Conservation (phyloP, 768 basidiomycete species). For the Pluteus cervinus region DNA sequence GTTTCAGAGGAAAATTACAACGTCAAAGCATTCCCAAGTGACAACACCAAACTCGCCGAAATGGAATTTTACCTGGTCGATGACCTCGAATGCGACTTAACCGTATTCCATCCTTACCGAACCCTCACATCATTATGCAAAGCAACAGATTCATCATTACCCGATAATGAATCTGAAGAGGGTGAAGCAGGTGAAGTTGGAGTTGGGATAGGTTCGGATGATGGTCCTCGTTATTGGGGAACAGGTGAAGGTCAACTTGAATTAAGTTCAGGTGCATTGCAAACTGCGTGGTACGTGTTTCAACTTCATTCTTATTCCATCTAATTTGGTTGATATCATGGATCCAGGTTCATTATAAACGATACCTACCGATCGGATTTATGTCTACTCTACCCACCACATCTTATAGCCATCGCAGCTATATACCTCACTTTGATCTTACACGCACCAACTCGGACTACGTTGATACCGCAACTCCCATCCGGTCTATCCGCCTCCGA, state of each 20-base stretch:
- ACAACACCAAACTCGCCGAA: constrained; percentile 90
- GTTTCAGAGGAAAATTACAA: constrained; percentile 59
- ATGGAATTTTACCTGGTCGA: constrained; percentile 99
- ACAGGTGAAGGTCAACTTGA: constrained; percentile 75
- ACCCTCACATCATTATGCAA: constrained; percentile 76
- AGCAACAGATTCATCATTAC: constrained; percentile 39
- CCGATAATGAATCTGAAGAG: constrained; percentile 34
- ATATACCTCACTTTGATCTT: constrained; percentile 85
- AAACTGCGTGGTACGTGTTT: constrained; percentile 78
- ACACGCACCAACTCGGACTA: constrained; percentile 49
- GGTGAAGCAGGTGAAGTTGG: constrained; percentile 56
- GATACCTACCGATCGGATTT: constrained; percentile 93
- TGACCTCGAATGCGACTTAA: constrained; percentile 92
- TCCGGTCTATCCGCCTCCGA: constrained; percentile 18
- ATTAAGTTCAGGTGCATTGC: constrained; percentile 69
- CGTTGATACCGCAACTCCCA: constrained; percentile 32
- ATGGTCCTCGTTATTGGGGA: constrained; percentile 72
- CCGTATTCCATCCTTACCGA: constrained; percentile 93
- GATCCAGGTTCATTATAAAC: constrained; percentile 86
- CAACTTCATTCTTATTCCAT: not conserved
- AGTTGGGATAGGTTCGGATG: constrained; percentile 36
- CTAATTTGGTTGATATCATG: not conserved
- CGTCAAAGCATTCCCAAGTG: constrained; percentile 76
- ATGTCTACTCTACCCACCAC: constrained; percentile 92
- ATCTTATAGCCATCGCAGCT: constrained; percentile 88